Base-by-base conservation (phyloP, 2,329 filamentous ascomycete genomes). In the Paecilomyces sp. region DNA sequence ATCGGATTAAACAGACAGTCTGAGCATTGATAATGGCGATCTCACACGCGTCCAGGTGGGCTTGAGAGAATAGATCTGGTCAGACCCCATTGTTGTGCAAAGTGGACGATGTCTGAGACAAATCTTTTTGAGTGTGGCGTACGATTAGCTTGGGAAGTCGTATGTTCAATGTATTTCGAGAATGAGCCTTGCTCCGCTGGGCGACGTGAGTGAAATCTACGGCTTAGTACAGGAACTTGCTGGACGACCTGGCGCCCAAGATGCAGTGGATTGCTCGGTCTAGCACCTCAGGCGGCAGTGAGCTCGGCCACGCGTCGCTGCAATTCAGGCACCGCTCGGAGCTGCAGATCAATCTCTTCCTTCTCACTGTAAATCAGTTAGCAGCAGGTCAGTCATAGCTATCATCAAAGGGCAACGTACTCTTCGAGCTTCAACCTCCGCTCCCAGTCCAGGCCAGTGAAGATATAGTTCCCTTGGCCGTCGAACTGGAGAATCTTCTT, bases 401-500 rank as follows among this genome's bases (percentile, higher is more conserved):
- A 53, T 52, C n/a, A 30, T 8, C 52, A 15, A 56, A 22, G 53
- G 59, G 25, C 13, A 36, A 76, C 81, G 74, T 75, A 84, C 82
- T 99, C 94, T 80, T 99, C 94, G 56, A 99, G 80, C 74, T 86
- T 84, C 74, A 97, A 75, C 62, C 94, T 82, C 72, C 83, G 87
- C 67, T 97, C 93, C 18, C 93, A 93, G 74, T 99, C 94, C 56
- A 99, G 79, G 59, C 84, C 85, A 0, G 92, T 95, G 70, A 99
- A 99, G 36, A 97, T 85, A 68, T 90, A 96, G 56, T 91, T 82
- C 0, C 94, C 94, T 75, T 96, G 91, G 0, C 94, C 94, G 74
- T 97, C 93, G 72, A 99, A 99, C 75, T 99, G 94, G 70, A 99
- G 75, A 62, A 99, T 97, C 75, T 88, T 89, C 66, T 86, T 89